Base-by-base conservation (phyloP, 208 protist genomes). In the Trypanosoma avium region DNA sequence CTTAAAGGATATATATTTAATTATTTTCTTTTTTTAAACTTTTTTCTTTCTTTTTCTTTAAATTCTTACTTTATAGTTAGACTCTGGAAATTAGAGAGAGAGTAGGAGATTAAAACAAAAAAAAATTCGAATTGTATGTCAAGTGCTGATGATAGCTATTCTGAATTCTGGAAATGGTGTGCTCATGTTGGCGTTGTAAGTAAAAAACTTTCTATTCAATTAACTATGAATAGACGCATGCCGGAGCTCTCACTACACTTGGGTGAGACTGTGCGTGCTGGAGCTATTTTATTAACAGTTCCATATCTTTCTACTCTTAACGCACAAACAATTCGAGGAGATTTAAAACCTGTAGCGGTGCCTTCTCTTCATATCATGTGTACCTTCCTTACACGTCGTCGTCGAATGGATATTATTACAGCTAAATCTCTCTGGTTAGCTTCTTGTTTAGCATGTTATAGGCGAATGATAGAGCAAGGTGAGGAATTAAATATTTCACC, bases 281-380 rank as follows among this genome's bases (percentile, higher is more conserved):
- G 89, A 15, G 61, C 70, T 2, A 76, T 82, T 0, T 55, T 96
- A 32, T 68, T 87, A 32, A 79, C 54, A 15, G 83, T 93, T 12
- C 90, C 90, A 6, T 93, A 93, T 71, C 57, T 61, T 27, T 45
- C 67, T n/a, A 73, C 80, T 48, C 55, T 92, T 29, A 93, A 93
- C 32, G 67, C 61, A 13, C 79, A 93, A 62, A 93, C 84, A 5
- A 46, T 91, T 33, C 73, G 79, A 21, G 89, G 89, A 17, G 79
- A 78, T 38, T 52, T 75, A 29, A 46, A 78, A 45, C 80, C 84
- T 2, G 50, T n/a, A 0, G 68, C 65, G 0, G 30, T 92, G 24
- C 86, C 86, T 0, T 62, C 90, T 40, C 60, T 84, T 30, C 46
- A 61, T 26, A 63, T 78, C 32, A 70, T 83, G 62, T 42, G 77